Percentiles rank a stretch among this genome's conserved stretches.
These are phyloP conservation scores for Rhizopogon rudus DNA, from an alignment of 768 basidiomycete species.

Conservation along the genomic window DNA sequence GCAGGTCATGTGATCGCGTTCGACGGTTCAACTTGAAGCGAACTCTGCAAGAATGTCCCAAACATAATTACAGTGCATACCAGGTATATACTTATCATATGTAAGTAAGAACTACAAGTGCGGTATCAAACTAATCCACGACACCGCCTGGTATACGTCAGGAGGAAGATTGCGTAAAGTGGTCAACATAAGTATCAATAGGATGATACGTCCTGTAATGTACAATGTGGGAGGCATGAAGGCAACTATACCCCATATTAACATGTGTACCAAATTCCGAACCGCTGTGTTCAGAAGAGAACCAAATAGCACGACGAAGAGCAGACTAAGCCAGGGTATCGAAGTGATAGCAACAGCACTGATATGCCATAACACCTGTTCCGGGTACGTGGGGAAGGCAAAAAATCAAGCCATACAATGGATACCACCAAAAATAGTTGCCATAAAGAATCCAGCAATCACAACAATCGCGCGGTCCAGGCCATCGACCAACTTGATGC, in stretches of 20 bases:
- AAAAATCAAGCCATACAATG: constrained; percentile 23
- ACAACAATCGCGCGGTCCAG: not conserved
- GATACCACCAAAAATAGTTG: constrained; percentile 19
- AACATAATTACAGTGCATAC: no score
- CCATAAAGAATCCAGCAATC: constrained; percentile 1
- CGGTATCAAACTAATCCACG: not conserved
- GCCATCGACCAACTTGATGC: not conserved
- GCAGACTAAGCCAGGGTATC: not conserved
- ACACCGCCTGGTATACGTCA: not conserved
- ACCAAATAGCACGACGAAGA: no score
- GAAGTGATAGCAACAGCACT: constrained; percentile 9
- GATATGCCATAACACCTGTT: constrained; percentile 17
- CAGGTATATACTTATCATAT: no score
- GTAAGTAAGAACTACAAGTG: not conserved
- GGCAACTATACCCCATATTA: no score
- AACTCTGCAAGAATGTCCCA: no score
- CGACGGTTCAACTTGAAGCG: no score
- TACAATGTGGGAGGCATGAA: not conserved
- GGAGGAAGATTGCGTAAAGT: not conserved
- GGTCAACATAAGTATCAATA: not conserved
- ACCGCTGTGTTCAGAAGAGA: no score
- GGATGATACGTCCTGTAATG: not conserved
- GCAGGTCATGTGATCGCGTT: no score
- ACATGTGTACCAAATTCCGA: no score
- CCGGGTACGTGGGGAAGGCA: constrained; percentile 11